Percentiles rank a stretch among this genome's conserved stretches.
phyloP scores from a whole-genome alignment of 768 basidiomycete genomes.

The Tephrocybe sp. region DNA sequence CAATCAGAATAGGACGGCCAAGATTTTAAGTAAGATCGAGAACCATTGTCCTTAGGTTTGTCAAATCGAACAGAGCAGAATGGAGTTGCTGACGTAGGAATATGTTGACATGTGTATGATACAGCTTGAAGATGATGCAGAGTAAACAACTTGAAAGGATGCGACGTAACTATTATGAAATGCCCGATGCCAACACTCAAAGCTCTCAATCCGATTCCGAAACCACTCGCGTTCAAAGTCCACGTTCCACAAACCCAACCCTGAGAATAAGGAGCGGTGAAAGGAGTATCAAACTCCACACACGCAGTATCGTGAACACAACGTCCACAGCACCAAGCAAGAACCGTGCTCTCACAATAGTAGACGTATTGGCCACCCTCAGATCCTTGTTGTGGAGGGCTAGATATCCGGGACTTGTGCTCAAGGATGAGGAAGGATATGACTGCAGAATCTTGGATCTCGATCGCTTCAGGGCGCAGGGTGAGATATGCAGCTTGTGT shows the following conservation, averaged over 20 bases:
- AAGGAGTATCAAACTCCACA: constrained; percentile 10
- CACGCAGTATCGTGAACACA: constrained; percentile 1
- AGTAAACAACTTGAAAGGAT: not conserved
- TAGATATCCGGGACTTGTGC: constrained; percentile 19
- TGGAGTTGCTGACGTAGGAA: not conserved
- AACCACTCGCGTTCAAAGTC: not conserved
- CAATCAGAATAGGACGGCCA: too few relatives aligned
- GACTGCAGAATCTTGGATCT: constrained; percentile 22
- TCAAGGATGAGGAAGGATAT: constrained; percentile 24
- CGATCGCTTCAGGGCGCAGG: constrained; percentile 20
- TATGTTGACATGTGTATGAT: not conserved
- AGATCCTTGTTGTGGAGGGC: constrained; percentile 4
- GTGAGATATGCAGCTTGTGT: constrained; percentile 19
- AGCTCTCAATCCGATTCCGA: not conserved
- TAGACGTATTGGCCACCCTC: constrained; percentile 10
- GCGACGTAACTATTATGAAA: constrained; percentile 4
- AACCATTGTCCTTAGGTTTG: too few relatives aligned
- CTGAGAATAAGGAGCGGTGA: not conserved
- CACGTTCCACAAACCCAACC: not conserved
- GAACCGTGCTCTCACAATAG: constrained; percentile 15
- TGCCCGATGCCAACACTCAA: not conserved
- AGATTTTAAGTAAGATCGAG: too few relatives aligned
- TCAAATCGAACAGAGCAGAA: too few relatives aligned
- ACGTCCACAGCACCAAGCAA: not conserved
- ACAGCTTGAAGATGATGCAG: not conserved